Percentiles rank a stretch among this genome's conserved stretches.
Conservation (phyloP, 441 rosid species). For the Metrosideros polymorpha region DNA sequence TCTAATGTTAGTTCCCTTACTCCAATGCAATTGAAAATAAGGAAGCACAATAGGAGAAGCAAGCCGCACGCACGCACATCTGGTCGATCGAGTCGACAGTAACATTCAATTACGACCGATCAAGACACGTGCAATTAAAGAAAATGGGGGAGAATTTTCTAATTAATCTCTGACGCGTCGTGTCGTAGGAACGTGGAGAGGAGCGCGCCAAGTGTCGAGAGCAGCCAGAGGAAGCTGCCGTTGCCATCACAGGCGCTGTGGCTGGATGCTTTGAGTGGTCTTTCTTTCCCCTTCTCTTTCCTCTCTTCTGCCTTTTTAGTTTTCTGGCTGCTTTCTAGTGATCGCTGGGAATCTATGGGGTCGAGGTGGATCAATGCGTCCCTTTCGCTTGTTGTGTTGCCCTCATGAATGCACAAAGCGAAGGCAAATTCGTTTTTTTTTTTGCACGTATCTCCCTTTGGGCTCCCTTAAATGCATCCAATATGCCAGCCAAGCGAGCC, state of each 20-base stretch:
- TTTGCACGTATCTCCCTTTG: background rate
- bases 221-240: background rate
- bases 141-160: rapidly evolving
- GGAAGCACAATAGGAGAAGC: background rate
- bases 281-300: too few relatives aligned
- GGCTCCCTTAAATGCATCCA: background rate
- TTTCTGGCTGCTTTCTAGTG: background rate
- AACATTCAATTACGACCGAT: background rate
- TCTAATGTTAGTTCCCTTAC: background rate
- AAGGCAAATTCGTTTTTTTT: background rate
- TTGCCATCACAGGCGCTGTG: background rate
- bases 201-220: background rate
- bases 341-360: background rate
- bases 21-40: background rate
- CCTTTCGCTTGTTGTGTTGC: background rate
- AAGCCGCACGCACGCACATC: background rate
- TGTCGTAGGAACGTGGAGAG: background rate
- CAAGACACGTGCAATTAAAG: background rate
- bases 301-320: too few relatives aligned
- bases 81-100: background rate
- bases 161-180: background rate
- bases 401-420: background rate
- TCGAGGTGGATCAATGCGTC: background rate
- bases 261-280: background rate
- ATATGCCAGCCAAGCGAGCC: too few relatives aligned